These are phyloP conservation scores for Lecanicillium sp. DNA, from an alignment of 2,329 filamentous ascomycete genomes.

Conservation along the genomic window DNA sequence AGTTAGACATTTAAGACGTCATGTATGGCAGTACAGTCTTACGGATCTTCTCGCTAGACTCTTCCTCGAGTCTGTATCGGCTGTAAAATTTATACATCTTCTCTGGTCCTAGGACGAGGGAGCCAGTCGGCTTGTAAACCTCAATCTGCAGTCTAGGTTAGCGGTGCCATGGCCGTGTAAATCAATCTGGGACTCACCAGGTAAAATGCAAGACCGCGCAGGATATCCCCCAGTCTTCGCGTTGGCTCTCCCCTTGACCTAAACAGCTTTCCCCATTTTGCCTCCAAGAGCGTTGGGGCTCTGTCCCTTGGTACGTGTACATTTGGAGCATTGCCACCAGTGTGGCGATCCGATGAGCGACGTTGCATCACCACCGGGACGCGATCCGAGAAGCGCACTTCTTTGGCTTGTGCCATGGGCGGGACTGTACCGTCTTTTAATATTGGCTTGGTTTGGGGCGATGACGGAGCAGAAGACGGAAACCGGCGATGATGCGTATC, in stretches of 20 bases:
- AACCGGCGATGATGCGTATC: too few species aligned
- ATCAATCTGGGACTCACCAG: constrained; percentile 47
- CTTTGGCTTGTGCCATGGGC: constrained; percentile 1
- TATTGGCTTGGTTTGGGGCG: not conserved
- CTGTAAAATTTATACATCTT: constrained; percentile 73
- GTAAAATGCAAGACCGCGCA: constrained; percentile 67
- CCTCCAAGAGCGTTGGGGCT: constrained; percentile 48
- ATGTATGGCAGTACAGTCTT: constrained; percentile 21
- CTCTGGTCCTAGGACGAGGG: constrained; percentile 63
- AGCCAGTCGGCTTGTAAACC: constrained; percentile 26
- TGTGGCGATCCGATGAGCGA: not conserved
- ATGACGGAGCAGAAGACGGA: not conserved
- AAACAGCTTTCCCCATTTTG: constrained; percentile 73
- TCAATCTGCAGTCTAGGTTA: constrained; percentile 22
- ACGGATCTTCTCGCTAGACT: constrained; percentile 65
- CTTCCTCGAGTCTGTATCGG: constrained; percentile 55
- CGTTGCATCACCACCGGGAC: constrained; percentile 2
- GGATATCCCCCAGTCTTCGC: constrained; percentile 59
- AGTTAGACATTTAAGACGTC: too few species aligned
- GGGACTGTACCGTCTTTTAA: not conserved
- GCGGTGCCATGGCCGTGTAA: not conserved
- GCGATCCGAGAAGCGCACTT: constrained; percentile 11
- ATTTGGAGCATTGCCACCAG: not conserved
- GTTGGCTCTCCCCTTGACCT: constrained; percentile 62
- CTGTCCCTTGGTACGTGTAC: not conserved